Conservation (phyloP, 164 flowering plant genomes). For the Vitis labrusca region DNA sequence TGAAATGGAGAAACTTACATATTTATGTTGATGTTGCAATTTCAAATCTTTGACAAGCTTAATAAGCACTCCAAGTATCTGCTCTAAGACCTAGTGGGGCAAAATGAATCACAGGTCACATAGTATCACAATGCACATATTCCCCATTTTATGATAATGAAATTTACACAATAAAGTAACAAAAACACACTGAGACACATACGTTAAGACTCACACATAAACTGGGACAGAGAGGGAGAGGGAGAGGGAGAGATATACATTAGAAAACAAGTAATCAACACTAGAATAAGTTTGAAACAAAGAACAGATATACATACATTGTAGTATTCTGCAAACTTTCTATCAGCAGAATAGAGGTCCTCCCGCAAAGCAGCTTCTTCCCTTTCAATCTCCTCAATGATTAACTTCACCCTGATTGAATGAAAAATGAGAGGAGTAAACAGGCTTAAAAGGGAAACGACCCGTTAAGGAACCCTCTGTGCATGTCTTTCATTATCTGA, state of each 20-base stretch:
- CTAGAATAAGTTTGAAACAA: not conserved
- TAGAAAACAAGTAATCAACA: too few relatives aligned
- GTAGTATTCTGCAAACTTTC: conserved; percentile 92
- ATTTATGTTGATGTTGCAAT: conserved; percentile 90
- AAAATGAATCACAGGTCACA: conserved; percentile 4
- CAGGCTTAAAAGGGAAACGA: too few relatives aligned
- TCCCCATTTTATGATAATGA: not conserved
- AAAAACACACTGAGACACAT: not conserved
- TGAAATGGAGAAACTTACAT: conserved; percentile 49
- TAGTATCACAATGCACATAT: too few relatives aligned
- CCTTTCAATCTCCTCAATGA: conserved; percentile 89
- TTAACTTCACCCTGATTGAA: conserved; percentile 68
- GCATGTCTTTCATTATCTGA: too few relatives aligned
- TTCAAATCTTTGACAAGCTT: conserved; percentile 98
- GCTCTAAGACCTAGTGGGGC: conserved; percentile 81
- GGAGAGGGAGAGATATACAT: too few relatives aligned
- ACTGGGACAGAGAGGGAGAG: too few relatives aligned
- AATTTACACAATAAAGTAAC: not conserved
- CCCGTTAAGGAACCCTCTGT: too few relatives aligned
- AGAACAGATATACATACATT: conserved; percentile 45
- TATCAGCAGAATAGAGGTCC: conserved; percentile 90
- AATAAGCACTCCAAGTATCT: conserved; percentile 88
- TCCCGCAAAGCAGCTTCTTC: conserved; percentile 84
- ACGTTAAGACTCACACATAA: too few relatives aligned
- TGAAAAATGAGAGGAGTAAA: conserved; percentile 2